Evolutionary conservation across 768 basidiomycete species (phyloP), one percentile per base, ranked within the genome.

Genomic region (Kwoniella sp.): DNA sequence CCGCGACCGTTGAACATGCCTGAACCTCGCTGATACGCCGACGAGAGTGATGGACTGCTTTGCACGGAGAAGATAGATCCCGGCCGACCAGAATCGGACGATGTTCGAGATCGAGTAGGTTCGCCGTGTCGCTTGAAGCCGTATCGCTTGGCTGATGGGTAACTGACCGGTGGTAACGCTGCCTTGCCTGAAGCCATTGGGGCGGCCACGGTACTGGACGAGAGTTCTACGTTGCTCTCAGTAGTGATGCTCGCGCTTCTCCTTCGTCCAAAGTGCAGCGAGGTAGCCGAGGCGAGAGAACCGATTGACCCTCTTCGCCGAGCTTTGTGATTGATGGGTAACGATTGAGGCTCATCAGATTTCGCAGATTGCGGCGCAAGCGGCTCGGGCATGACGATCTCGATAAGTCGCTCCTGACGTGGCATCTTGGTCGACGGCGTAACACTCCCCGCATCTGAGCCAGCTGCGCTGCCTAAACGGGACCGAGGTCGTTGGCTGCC

Each of bases 351-450:
- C 22, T 54, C 54, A 15, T 58, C 61, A 20, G 37, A 60, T 17
- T 57, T 41, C 29, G 62, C 52, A 4, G 63, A 50, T 30, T 66
- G 34, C 0, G 74, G 67, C 11, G 73, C 69, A 26, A 79, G 61
- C 0, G 78, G 78, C 54, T 76, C 76, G 0, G 79, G 79, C 79
- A 80, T 80, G 64, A 79, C 70, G 29, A 80, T 72, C 58, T 80
- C 79, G 9, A 79, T 64, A n/a, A 79, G 45, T 15, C 77, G 62
- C 61, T 80, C 79, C 31, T 65, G 64, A 2, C 70, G 57, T 1
- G 75, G 73, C 67, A 71, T 67, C 30, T 65, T 58, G 20, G 50
- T 51, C 25, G 52, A 37, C 2, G 68, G 66, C 11, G 58, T 55
- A 8, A 68, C 22, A 34, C 66, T 68, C 2, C 67, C 70, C 8